Evolutionary conservation across 1,284 basidiomycete species (phyloP).

Genomic region (Spongispora temasekensis): DNA sequence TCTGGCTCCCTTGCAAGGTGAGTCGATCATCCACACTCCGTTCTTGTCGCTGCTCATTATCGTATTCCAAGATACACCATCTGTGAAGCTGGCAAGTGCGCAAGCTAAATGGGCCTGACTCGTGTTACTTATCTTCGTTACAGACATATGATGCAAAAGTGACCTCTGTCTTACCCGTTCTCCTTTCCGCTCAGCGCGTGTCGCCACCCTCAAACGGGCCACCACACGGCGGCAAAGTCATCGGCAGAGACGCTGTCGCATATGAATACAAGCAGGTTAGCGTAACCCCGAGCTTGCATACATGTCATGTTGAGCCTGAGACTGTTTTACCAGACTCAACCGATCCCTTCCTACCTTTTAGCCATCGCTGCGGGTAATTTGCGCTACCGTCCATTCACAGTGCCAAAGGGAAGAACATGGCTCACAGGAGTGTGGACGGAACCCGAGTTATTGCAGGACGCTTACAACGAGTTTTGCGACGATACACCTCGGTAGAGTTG

Average conservation of each 20-base stretch:
- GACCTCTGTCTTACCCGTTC: constrained; percentile 74
- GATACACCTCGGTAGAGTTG: constrained; percentile 82
- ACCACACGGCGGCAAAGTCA: constrained; percentile 65
- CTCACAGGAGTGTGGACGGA: constrained; percentile 89
- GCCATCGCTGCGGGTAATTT: constrained; percentile 88
- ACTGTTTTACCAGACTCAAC: constrained; percentile 58
- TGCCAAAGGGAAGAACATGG: constrained; percentile 67
- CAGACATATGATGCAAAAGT: constrained; percentile 82
- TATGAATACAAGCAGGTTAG: constrained; percentile 73
- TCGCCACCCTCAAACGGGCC: constrained; percentile 73
- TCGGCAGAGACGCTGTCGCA: constrained; percentile 68
- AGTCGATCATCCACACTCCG: neutral
- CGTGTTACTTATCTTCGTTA: constrained; percentile 13
- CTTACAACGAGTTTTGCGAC: constrained; percentile 86
- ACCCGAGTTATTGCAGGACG: constrained; percentile 76
- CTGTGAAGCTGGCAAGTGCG: constrained; percentile 66
- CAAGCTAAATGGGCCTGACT: no score
- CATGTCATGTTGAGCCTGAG: neutral
- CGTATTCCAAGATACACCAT: constrained; percentile 57
- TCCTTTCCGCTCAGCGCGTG: constrained; percentile 80
- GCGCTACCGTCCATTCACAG: constrained; percentile 66
- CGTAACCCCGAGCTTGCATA: neutral
- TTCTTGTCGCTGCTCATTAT: constrained; percentile 2
- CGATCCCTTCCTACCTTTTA: constrained; percentile 86
- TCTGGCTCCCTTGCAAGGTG: constrained; percentile 80